Conservation (phyloP, 306 rosid genomes). For the Malus sylvestris region DNA sequence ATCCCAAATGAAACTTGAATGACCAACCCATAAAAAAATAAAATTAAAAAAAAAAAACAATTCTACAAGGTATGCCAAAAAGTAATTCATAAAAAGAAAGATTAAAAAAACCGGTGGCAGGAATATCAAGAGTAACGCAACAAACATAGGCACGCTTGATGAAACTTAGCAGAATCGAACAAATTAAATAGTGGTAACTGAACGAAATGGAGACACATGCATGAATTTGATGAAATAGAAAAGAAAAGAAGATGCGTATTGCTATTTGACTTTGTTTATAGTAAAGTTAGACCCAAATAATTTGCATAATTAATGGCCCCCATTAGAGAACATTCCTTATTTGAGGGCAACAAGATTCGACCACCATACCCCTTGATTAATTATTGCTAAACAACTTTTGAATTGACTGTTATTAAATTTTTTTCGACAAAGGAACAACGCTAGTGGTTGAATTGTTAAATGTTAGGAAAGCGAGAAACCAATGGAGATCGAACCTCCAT, state of each 20-base stretch:
- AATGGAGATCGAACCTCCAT: too few species aligned
- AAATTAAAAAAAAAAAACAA: too few species aligned
- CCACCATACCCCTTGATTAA: background rate
- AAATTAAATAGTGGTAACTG: background rate
- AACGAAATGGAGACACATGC: background rate
- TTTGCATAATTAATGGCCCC: background rate
- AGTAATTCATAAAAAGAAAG: too few species aligned
- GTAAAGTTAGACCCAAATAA: background rate
- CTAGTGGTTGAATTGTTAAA: too few species aligned
- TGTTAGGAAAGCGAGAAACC: too few species aligned
- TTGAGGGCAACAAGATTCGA: constrained; percentile 1
- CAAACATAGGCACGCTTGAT: background rate
- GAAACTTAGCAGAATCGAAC: background rate
- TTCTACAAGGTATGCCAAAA: too few species aligned
- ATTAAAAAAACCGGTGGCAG: too few species aligned
- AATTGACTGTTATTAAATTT: background rate
- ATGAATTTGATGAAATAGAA: background rate
- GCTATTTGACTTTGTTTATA: constrained; percentile 1
- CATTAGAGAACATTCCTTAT: constrained; percentile 1
- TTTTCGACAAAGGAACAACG: too few species aligned
- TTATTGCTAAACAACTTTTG: constrained; percentile 3
- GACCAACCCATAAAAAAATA: too few species aligned
- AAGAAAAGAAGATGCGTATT: background rate
- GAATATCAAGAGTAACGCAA: too few species aligned
- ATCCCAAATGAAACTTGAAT: too few species aligned